Base-by-base conservation (phyloP, 371 early-diverging fungal genomes). In the Vairimorpha necatrix region DNA sequence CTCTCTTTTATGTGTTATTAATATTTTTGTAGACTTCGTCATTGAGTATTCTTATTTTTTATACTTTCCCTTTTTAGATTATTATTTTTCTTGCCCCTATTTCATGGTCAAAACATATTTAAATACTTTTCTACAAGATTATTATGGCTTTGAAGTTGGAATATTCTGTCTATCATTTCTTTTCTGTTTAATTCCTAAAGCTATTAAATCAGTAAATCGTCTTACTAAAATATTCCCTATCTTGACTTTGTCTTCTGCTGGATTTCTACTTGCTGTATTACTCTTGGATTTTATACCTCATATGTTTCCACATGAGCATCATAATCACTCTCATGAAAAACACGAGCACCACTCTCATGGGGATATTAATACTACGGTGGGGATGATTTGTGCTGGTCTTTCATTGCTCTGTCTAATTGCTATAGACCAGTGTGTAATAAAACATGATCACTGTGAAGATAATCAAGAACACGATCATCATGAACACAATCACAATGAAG, bases 361-460 rank as follows among this genome's bases (percentile, higher is more conserved):
- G 4, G 38, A 75, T 38, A 38, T 46, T 34, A 46, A 67, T 18
- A 69, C 47, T 34, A 63, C 48, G 18, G 11, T 65, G 32, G 84
- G 77, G 30, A 63, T 84, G 22, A 30, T 80, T 7, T 33, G 72
- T 18, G 76, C 81, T 32, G 84, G 84, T 28, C 26, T 80, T 1
- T 38, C 80, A 2, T 73, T 84, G 22, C 75, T 84, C 2, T 50
- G 69, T 32, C 80, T 84, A 0, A 47, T 84, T 14, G 74, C 66
- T 18, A 68, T 84, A 32, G 84, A 84, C 61, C 48, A 72, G 30
- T 67, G 72, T 50, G 61, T 84, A 34, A 50, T 84, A 22, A 72
- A 84, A 28, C 84, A 84, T 54, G 16, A 46, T n/a, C 82, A 84
- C 72, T 84, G 84, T 58, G 81, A 84, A 42, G 73, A 76, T 54